Evolutionary conservation across 345 rosid species (phyloP), one percentile per base, ranked within the genome.

Genomic region (Stellera chamaejasme): DNA sequence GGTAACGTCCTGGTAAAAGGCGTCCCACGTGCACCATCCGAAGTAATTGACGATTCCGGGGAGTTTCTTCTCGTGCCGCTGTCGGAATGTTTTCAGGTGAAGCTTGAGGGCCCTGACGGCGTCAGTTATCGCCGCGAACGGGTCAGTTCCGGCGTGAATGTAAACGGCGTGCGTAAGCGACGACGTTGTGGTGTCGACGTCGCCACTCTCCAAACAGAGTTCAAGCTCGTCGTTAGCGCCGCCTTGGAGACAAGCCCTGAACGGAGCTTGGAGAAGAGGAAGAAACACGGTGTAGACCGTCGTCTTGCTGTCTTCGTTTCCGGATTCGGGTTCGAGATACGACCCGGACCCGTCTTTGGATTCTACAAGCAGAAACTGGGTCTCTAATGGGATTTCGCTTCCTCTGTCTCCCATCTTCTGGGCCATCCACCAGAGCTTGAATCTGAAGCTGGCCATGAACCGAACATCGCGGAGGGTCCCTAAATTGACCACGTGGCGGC

Each of bases 11-110:
- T 92, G 89, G 70, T 92, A 92, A 68, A 88, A 92, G 15, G 98
- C 98, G 59, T 92, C 98, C 98, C 98, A 92, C 15, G 98, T 92
- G 69, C 98, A 92, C 98, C 98, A 92, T 0, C 98, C 98, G 54
- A 92, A 88, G 39, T 76, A 81, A 68, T 88, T 93, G 1, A 92
- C 74, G 10, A 92, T 68, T 12, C 78, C 93, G 0, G 98, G 98
- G 42, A 86, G 73, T 52, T 84, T 88, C 80, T 92, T 92, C 74
- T 92, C 98, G 49, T 82, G 85, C 16, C 88, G 85, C 65, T 76
- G 96, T 11, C 85, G 93, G 77, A 92, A 92, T 2, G 88, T 80
- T 67, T 77, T 84, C 43, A 86, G 74, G 27, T 86, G 98, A 13
- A 51, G 26, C 46, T 85, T 86, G 6, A 88, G 95, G 59, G 90